A percentile compares a stretch with the other conserved stretches of the same genome.
Conservation (phyloP, 2,329 filamentous ascomycete genomes). For the Neodidymelliopsis sp. region DNA sequence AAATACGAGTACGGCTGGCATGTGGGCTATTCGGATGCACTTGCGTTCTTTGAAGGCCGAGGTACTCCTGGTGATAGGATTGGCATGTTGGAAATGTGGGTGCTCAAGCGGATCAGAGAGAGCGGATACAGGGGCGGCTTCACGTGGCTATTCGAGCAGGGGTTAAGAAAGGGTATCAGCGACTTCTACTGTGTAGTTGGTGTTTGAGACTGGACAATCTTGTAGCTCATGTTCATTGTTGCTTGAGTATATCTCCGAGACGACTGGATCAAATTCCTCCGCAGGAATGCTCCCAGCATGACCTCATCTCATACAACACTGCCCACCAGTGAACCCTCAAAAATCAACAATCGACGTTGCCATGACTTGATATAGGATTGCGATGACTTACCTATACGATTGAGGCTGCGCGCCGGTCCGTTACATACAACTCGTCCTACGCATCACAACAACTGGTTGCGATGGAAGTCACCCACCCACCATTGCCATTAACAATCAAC, state of each 20-base stretch:
- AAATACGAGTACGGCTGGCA: constrained; percentile 65
- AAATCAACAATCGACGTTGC: constrained; percentile 12
- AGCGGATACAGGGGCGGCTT: constrained; percentile 56
- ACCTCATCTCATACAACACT: constrained; percentile 1
- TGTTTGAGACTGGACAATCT: constrained; percentile 19
- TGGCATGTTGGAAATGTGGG: constrained; percentile 66
- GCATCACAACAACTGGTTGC: background rate
- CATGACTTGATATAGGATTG: constrained; percentile 8
- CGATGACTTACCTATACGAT: background rate
- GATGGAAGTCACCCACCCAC: constrained; percentile 5
- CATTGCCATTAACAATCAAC: background rate
- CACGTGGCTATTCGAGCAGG: constrained; percentile 62
- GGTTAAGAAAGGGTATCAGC: constrained; percentile 55
- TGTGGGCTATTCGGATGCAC: constrained; percentile 63
- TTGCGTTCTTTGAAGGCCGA: constrained; percentile 57
- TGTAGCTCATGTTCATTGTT: background rate
- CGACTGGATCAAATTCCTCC: constrained; percentile 12
- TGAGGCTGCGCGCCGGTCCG: background rate
- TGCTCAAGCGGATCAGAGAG: constrained; percentile 62
- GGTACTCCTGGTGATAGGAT: constrained; percentile 57
- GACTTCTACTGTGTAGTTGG: constrained; percentile 47
- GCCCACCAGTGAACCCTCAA: constrained; percentile 5
- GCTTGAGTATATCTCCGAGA: constrained; percentile 4
- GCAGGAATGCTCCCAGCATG: constrained; percentile 11
- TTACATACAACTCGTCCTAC: background rate